phyloP scores from a whole-genome alignment of 805 yeast genomes.

The Nakazawaea laoshanensis region DNA sequence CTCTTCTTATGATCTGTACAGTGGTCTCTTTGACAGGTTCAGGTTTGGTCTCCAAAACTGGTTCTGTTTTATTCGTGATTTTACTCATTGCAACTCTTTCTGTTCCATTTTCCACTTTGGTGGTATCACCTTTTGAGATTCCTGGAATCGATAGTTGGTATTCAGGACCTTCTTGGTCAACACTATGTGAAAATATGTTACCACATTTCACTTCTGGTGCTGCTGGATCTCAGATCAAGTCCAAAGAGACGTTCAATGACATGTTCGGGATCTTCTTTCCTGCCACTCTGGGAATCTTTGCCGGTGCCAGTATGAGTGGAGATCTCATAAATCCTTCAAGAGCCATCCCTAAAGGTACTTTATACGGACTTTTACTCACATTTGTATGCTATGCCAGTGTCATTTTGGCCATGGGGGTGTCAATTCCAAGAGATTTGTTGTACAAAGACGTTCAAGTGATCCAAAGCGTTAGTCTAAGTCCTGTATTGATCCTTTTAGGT shows the following conservation, averaged over 20 bases:
- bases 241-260: constrained; percentile 70
- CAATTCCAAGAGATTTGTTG: constrained; percentile 74
- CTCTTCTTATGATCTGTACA: constrained; percentile 62
- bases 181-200: constrained; percentile 54
- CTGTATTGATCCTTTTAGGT: constrained; percentile 69
- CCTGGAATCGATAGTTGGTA: constrained; percentile 43
- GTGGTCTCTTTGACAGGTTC: constrained; percentile 76
- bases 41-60: constrained; percentile 72
- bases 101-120: constrained; percentile 68
- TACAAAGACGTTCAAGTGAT: constrained; percentile 76
- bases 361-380: constrained; percentile 73
- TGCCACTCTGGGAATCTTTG: constrained; percentile 96
- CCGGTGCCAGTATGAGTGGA: constrained; percentile 99
- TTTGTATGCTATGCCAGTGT: constrained; percentile 73
- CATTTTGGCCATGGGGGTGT: constrained; percentile 67
- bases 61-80: constrained; percentile 61
- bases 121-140: constrained; percentile 53
- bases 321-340: constrained; percentile 79
- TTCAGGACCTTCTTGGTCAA: constrained; percentile 68
- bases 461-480: constrained; percentile 69
- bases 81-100: constrained; percentile 68
- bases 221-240: constrained; percentile 67
- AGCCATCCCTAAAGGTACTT: constrained; percentile 90
- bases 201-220: constrained; percentile 87
- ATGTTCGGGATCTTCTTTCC: constrained; percentile 95